Percentiles rank a stretch among this genome's conserved stretches.
phyloP scores from a whole-genome alignment of 768 basidiomycete species.

The Leucosporidium yakuticum region DNA sequence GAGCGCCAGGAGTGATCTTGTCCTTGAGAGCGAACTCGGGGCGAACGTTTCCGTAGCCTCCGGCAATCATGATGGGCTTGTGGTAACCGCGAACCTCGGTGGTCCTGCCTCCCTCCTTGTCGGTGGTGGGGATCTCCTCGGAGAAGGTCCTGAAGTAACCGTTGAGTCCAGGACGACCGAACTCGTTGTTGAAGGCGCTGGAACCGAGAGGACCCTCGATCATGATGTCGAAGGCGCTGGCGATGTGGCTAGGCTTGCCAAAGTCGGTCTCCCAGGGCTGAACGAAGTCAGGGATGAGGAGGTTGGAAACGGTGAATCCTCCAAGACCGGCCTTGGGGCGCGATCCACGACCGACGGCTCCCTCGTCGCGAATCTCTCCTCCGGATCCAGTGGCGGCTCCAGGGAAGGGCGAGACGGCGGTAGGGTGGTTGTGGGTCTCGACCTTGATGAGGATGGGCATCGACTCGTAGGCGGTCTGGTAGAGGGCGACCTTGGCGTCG shows the following conservation, averaged over 20 bases:
- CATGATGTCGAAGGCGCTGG: slow-evolving; percentile 94
- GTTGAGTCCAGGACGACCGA: slow-evolving; percentile 82
- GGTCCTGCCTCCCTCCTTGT: slow-evolving; percentile 46
- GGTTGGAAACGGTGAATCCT: slow-evolving; percentile 89
- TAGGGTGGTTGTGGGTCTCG: slow-evolving; percentile 98
- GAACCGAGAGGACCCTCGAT: slow-evolving; percentile 89
- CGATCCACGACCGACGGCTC: slow-evolving; percentile 88
- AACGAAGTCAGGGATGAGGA: slow-evolving; percentile 79
- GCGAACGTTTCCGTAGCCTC: slow-evolving; percentile 89
- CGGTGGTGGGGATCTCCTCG: slow-evolving; percentile 56
- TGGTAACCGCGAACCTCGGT: slow-evolving; percentile 87
- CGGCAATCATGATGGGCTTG: slow-evolving; percentile 99
- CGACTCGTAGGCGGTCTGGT: slow-evolving; percentile 58
- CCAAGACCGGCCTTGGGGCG: slow-evolving; percentile 91
- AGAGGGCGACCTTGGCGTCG: slow-evolving; percentile 45
- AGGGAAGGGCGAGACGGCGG: slow-evolving; percentile 94
- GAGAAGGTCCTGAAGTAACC: slow-evolving; percentile 96
- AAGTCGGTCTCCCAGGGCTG: slow-evolving; percentile 97
- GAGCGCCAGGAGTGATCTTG: slow-evolving; percentile 69
- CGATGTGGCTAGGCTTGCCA: slow-evolving; percentile 82
- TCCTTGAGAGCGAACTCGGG: slow-evolving; percentile 74
- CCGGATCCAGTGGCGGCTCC: slow-evolving; percentile 99
- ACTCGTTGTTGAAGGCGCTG: slow-evolving; percentile 96
- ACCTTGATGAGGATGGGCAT: slow-evolving; percentile 93
- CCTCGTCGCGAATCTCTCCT: slow-evolving; percentile 97